Conservation (phyloP, 331 rosid species). For the Arachis monticola region DNA sequence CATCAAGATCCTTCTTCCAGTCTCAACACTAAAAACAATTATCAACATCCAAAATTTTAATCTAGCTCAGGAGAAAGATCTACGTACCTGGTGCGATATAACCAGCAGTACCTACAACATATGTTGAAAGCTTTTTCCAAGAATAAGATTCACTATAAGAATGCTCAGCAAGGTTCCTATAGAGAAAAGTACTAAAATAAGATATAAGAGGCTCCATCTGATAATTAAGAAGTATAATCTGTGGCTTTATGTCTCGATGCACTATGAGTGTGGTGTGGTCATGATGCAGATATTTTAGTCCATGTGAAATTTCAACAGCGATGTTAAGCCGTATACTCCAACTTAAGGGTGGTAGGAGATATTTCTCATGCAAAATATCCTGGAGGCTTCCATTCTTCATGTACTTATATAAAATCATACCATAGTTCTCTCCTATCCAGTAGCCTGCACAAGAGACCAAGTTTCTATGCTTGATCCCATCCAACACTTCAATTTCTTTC, state of each 20-base stretch:
- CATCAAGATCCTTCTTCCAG: too few species aligned
- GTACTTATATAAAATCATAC: slow-evolving; percentile 56
- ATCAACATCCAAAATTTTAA: too few species aligned
- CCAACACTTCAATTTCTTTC: slow-evolving; percentile 56
- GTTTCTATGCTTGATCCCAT: slow-evolving; percentile 59
- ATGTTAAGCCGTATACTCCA: slow-evolving; percentile 63
- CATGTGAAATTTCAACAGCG: slow-evolving; percentile 64
- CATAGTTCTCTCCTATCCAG: slow-evolving; percentile 56
- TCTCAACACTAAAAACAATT: too few species aligned
- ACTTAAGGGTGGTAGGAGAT: slow-evolving; percentile 43
- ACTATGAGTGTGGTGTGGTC: slow-evolving; percentile 61
- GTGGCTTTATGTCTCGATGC: slow-evolving; percentile 70
- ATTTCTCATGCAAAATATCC: slow-evolving; percentile 54
- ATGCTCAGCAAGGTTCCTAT: slow-evolving; percentile 6
- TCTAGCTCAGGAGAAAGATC: not conserved
- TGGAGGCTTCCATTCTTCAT: slow-evolving; percentile 70
- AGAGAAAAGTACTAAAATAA: slow-evolving; percentile 61
- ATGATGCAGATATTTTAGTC: slow-evolving; percentile 61
- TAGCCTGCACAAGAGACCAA: slow-evolving; percentile 54
- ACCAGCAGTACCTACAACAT: slow-evolving; percentile 62
- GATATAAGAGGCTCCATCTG: slow-evolving; percentile 66
- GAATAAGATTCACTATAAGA: not conserved
- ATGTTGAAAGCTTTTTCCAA: not conserved
- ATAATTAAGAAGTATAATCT: slow-evolving; percentile 60
- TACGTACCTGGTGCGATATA: slow-evolving; percentile 69